Evolutionary conservation across 78 protist species (phyloP), one percentile per base, ranked within the genome.

Genomic region (Pigoraptor vietnamica): DNA sequence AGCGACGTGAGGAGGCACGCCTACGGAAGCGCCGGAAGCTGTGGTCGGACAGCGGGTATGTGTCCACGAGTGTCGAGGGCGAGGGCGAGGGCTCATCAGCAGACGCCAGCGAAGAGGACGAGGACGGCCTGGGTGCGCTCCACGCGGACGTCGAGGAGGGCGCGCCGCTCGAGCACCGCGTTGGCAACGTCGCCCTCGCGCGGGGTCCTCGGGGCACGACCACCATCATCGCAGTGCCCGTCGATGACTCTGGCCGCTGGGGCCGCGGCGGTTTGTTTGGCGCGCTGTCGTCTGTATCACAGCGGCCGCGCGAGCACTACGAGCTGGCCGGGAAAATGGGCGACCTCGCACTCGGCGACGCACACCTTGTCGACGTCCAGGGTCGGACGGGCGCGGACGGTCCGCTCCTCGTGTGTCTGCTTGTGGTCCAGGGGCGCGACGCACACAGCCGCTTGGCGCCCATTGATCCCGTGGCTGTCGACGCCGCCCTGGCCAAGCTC

Each of bases 291-390:
- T 6, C 67, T 14, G 67, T 48, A 6, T 48, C 67, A 14, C 67
- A 48, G 67, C 67, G 67, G 67, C 67, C 67, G 67, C 67, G 67
- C 67, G 34, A 25, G 21, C 84, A 79, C 84, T 87, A 87, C 90
- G 90, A 87, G 14, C 23, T 23, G 81, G 90, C 90, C 37, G 40
- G 34, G 37, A 19, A 38, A n/a, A 39, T 37, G 40, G 81, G 24
- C 40, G 90, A 87, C 55, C 40, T 87, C 35, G 34, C 24, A 0
- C 56, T 87, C 14, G 90, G 90, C 56, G 90, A 87, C 90, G 90
- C 33, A 36, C 90, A 87, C 55, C 14, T 87, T 2, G 56, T 38
- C 25, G 29, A 81, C 38, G 37, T 81, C 29, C 36, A 2, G 36
- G 14, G n/a, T n/a, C n/a, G n/a, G n/a, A n/a, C 14, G 6, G 14